These are phyloP conservation scores for Eucalyptus microcorys DNA, from an alignment of 345 rosid species.

Conservation along the genomic window DNA sequence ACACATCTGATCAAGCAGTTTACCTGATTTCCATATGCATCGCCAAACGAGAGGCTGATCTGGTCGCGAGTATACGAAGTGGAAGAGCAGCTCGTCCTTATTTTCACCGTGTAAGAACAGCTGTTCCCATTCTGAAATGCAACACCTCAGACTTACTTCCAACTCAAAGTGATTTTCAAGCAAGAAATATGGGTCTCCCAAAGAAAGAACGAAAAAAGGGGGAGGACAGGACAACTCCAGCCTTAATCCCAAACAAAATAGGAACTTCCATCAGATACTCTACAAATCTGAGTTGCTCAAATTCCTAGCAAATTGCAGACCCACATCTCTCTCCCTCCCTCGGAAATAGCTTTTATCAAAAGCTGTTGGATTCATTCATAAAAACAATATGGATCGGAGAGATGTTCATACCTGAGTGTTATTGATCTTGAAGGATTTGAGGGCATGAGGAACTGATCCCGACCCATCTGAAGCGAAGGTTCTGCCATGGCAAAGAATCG, in stretches of 20 bases:
- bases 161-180: background rate
- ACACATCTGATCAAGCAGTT: background rate
- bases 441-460: constrained; percentile 3
- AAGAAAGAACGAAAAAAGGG: background rate
- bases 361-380: background rate
- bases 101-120: constrained; percentile 40
- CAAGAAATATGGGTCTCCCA: background rate
- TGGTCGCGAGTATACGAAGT: constrained; percentile 41
- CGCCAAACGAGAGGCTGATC: constrained; percentile 63
- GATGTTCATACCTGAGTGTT: constrained; percentile 9
- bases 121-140: constrained; percentile 10
- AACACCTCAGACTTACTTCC: background rate
- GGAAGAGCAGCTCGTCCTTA: constrained; percentile 61
- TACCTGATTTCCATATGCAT: constrained; percentile 64
- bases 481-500: constrained; percentile 7
- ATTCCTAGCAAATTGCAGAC: background rate
- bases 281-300: background rate
- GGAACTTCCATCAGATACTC: background rate
- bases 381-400: background rate
- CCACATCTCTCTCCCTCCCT: background rate
- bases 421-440: constrained; percentile 17
- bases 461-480: constrained; percentile 9
- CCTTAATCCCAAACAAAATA: background rate
- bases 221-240: background rate
- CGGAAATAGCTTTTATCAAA: background rate